Evolutionary conservation across 495 filamentous ascomycete species (phyloP).

Genomic region (Hapsidospora chrysogenum): DNA sequence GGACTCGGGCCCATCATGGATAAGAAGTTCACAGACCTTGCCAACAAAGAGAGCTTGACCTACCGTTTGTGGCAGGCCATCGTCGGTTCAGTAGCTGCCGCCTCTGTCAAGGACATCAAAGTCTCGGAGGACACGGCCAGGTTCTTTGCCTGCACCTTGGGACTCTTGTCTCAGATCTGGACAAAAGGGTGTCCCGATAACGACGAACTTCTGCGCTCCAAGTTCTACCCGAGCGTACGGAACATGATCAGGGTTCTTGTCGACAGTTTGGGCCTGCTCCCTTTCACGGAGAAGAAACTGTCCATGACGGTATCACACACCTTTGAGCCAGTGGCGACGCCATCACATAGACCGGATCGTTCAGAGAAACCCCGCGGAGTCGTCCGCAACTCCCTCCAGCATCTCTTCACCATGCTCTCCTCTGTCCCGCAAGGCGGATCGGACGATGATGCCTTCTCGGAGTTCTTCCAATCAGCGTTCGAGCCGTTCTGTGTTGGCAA

Average conservation of each 20-base stretch:
- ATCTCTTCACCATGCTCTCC: conserved; percentile 32
- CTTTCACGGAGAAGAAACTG: conserved; percentile 66
- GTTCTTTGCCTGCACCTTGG: conserved; percentile 56
- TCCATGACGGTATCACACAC: conserved; percentile 21
- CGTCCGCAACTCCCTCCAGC: conserved; percentile 25
- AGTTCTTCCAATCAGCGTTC: conserved; percentile 23
- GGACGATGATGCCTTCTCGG: conserved; percentile 23
- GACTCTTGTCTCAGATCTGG: conserved; percentile 54
- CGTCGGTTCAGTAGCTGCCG: conserved; percentile 50
- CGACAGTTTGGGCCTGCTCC: conserved; percentile 46
- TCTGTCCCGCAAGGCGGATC: conserved; percentile 19
- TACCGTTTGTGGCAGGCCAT: conserved; percentile 52
- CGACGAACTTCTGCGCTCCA: conserved; percentile 5
- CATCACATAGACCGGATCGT: conserved; percentile 29
- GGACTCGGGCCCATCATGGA: conserved; percentile 48
- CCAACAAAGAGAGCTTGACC: conserved; percentile 26
- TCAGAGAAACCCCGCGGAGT: conserved; percentile 20
- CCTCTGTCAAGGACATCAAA: conserved; percentile 80
- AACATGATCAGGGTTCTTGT: conserved; percentile 46
- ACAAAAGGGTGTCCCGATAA: conserved; percentile 13
- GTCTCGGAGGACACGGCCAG: conserved; percentile 67
- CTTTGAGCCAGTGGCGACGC: conserved; percentile 29
- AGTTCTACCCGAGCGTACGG: conserved; percentile 43
- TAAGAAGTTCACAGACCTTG: conserved; percentile 32
- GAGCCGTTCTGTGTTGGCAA: conserved; percentile 28